A percentile compares a stretch with the other conserved stretches of the same genome.
phyloP scores from a whole-genome alignment of 352 stramenopile species.

The Globisporangium parvum region DNA sequence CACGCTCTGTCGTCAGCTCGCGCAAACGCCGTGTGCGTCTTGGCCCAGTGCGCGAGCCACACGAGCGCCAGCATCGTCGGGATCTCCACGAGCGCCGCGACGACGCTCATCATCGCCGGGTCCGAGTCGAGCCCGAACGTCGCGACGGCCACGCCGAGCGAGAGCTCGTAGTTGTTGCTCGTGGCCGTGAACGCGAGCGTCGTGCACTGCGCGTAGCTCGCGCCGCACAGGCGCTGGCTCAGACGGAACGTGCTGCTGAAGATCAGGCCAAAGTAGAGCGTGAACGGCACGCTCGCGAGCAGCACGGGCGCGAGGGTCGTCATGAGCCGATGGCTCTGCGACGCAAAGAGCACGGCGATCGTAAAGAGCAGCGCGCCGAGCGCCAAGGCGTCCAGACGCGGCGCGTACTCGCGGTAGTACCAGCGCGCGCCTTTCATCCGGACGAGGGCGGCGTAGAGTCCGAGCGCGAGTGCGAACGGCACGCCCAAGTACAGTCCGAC shows the following conservation, averaged over 20 bases:
- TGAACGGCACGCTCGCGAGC: constrained; percentile 47
- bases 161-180: constrained; percentile 86
- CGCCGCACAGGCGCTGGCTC: constrained; percentile 21
- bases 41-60: constrained; percentile 19
- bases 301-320: constrained; percentile 47
- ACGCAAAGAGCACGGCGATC: constrained; percentile 68
- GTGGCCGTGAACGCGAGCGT: constrained; percentile 69
- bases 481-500: constrained; percentile 70
- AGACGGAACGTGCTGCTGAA: constrained; percentile 43
- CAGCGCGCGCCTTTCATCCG: constrained; percentile 32
- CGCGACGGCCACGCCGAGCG: constrained; percentile 54
- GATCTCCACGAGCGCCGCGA: constrained; percentile 40
- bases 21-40: neutral
- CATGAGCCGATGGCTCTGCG: constrained; percentile 57
- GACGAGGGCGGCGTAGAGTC: constrained; percentile 27
- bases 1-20: no score
- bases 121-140: constrained; percentile 70
- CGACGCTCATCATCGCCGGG: constrained; percentile 43
- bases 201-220: constrained; percentile 37
- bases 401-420: constrained; percentile 46
- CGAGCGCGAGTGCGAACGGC: constrained; percentile 43
- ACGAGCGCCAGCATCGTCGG: constrained; percentile 35
- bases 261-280: constrained; percentile 60
- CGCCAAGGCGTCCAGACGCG: constrained; percentile 34
- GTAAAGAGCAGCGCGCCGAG: constrained; percentile 62